Evolutionary conservation across 768 basidiomycete species (phyloP).

Genomic region (Lentinus tigrinus): DNA sequence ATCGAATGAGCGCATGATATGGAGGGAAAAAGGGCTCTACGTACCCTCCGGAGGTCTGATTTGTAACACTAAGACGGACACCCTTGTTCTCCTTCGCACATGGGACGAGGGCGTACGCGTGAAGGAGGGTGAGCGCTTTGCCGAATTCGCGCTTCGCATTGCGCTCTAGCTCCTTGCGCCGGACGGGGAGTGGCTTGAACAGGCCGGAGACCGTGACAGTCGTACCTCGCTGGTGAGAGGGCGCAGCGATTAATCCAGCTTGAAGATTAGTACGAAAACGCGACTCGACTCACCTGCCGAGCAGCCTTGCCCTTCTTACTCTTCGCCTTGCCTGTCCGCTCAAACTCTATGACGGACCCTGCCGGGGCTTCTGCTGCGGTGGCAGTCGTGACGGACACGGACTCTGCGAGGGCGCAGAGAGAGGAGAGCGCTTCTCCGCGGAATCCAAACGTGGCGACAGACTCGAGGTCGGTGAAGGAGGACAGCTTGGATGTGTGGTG

Average conservation of each 20-base stretch:
- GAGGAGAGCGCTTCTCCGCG: slow-evolving; percentile 95
- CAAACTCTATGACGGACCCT: slow-evolving; percentile 77
- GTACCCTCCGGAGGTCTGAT: slow-evolving; percentile 73
- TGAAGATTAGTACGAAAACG: not conserved
- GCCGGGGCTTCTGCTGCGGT: slow-evolving; percentile 71
- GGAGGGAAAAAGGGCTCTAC: not conserved
- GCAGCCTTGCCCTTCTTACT: slow-evolving; percentile 62
- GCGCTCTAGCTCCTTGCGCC: slow-evolving; percentile 86
- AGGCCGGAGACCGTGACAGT: slow-evolving; percentile 71
- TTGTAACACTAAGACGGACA: slow-evolving; percentile 73
- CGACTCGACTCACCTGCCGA: slow-evolving; percentile 53
- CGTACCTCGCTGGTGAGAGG: slow-evolving; percentile 69
- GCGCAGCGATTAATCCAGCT: no score
- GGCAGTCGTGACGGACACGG: slow-evolving; percentile 70
- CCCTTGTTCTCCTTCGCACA: slow-evolving; percentile 57
- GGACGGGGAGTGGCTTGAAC: slow-evolving; percentile 83
- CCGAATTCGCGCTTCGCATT: slow-evolving; percentile 88
- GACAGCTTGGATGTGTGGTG: slow-evolving; percentile 92
- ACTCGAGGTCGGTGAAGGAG: slow-evolving; percentile 68
- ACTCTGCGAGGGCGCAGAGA: slow-evolving; percentile 79
- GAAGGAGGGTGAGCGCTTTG: slow-evolving; percentile 78
- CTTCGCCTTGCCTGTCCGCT: slow-evolving; percentile 58
- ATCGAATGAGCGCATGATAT: not conserved
- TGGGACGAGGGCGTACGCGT: slow-evolving; percentile 88
- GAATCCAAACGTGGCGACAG: slow-evolving; percentile 86